Percentiles rank a stretch among this genome's conserved stretches.
These are phyloP conservation scores for Ramalina intermedia DNA, from an alignment of 495 filamentous ascomycete species.

Conservation along the genomic window DNA sequence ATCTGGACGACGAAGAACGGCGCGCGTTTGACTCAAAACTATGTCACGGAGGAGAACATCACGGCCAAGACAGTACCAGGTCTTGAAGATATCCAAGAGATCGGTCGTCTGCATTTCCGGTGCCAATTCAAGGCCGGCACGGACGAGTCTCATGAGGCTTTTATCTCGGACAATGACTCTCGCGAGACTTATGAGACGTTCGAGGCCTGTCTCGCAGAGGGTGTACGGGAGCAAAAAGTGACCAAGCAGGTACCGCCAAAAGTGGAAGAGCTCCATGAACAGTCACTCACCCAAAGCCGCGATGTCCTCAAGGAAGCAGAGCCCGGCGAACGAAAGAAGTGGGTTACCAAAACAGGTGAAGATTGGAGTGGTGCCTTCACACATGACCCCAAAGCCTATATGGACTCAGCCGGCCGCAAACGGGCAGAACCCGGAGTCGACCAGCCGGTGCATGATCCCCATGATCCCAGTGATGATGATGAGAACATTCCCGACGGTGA, in stretches of 20 bases:
- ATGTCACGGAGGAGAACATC: conserved; percentile 61
- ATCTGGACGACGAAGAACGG: conserved; percentile 70
- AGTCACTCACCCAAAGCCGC: conserved; percentile 58
- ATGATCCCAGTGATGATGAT: conserved; percentile 29
- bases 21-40: conserved; percentile 72
- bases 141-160: conserved; percentile 70
- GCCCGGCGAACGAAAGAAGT: conserved; percentile 55
- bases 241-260: conserved; percentile 48
- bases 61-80: conserved; percentile 43
- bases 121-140: conserved; percentile 78
- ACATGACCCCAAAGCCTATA: conserved; percentile 41
- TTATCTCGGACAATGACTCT: conserved; percentile 74
- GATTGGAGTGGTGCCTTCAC: conserved; percentile 88
- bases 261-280: conserved; percentile 60
- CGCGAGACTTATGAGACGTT: conserved; percentile 89
- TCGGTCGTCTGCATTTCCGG: conserved; percentile 67
- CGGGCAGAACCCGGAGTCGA: conserved; percentile 39
- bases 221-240: conserved; percentile 56
- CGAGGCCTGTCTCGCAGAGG: conserved; percentile 80
- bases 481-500: conserved; percentile 25
- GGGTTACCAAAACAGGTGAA: conserved; percentile 64
- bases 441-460: conserved; percentile 43
- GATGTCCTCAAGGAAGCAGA: conserved; percentile 61
- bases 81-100: conserved; percentile 55
- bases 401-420: conserved; percentile 36